Evolutionary conservation across 2,329 filamentous ascomycete genomes (phyloP), one percentile per base, ranked within the genome.

Genomic region (Colletotrichum navitas): DNA sequence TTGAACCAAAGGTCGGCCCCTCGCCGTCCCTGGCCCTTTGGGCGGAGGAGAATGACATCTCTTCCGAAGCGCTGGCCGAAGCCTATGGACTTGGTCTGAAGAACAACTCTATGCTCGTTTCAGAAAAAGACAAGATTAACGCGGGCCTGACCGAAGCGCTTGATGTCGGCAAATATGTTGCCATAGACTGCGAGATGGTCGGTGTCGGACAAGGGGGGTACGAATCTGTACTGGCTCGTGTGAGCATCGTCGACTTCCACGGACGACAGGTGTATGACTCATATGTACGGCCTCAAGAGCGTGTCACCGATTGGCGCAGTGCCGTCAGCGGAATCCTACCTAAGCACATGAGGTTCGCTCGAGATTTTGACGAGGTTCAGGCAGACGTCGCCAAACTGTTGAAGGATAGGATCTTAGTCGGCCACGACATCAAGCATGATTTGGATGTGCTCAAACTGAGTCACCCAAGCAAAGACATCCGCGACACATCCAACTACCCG

Each of bases 151-250:
- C 88, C 1, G 80, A 84, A 32, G 89, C 87, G 7, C 83, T 92
- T 45, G 89, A 94, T 64, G 84, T 95, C 26, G 96, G 95, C 63
- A 97, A 96, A 86, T 99, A 97, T 80, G 84, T 99, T 52, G 93
- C 93, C 26, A 89, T 99, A 58, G 96, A 99, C 84, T 99, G 96
- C 81, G 96, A 99, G 83, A 99, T 99, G 96, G 96, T 99, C 34
- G 96, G 95, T 59, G 90, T 97, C 16, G 93, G 92, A 0, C 88
- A 89, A 1, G 90, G 90, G 62, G 88, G 90, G 29, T 86, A 91
- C 74, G 88, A 91, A 78, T 94, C 94, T 45, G 91, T 90, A 0
- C 88, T 99, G 55, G 96, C 96, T 1, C 90, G 96, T 58, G 94
- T 95, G 66, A 97, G 93, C 78, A 85, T 97, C 21, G 95, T 98